Evolutionary conservation across 257 asterid species (phyloP).

Genomic region (Lantana camara): DNA sequence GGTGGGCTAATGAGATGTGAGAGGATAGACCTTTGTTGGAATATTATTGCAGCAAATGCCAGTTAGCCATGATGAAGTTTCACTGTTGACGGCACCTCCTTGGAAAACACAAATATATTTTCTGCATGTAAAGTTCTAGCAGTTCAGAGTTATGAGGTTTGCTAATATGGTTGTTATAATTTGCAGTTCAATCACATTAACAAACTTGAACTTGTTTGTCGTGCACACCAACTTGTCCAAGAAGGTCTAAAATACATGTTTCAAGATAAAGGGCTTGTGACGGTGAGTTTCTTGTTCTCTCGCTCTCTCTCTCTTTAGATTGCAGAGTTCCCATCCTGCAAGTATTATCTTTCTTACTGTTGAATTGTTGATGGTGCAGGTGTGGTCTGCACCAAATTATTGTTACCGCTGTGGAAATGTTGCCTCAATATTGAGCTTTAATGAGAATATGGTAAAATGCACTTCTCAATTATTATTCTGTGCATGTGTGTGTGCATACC

Average conservation of each 20-base stretch:
- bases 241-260: slow-evolving; percentile 98
- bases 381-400: slow-evolving; percentile 99
- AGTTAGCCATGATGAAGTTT: not conserved
- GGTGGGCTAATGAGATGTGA: slow-evolving; percentile 43
- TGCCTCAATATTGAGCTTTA: slow-evolving; percentile 96
- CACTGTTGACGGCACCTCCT: not conserved
- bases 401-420: slow-evolving; percentile 99
- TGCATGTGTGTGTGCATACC: too few species aligned
- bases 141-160: not conserved
- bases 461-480: not conserved
- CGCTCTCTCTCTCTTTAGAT: not conserved
- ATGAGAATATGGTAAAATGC: slow-evolving; percentile 78
- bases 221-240: slow-evolving; percentile 99
- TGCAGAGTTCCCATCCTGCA: not conserved
- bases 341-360: slow-evolving; percentile 19
- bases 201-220: slow-evolving; percentile 93
- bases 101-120: slow-evolving; percentile 1
- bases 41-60: slow-evolving; percentile 3
- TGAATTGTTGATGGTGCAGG: slow-evolving; percentile 51
- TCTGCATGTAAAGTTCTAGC: not conserved
- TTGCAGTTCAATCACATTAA: slow-evolving; percentile 94
- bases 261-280: slow-evolving; percentile 97
- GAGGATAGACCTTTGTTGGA: not conserved
- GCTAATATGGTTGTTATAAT: slow-evolving; percentile 21
- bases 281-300: slow-evolving; percentile 61